Evolutionary conservation across 108 stramenopile species (phyloP).

Genomic region (Seminavis robusta): DNA sequence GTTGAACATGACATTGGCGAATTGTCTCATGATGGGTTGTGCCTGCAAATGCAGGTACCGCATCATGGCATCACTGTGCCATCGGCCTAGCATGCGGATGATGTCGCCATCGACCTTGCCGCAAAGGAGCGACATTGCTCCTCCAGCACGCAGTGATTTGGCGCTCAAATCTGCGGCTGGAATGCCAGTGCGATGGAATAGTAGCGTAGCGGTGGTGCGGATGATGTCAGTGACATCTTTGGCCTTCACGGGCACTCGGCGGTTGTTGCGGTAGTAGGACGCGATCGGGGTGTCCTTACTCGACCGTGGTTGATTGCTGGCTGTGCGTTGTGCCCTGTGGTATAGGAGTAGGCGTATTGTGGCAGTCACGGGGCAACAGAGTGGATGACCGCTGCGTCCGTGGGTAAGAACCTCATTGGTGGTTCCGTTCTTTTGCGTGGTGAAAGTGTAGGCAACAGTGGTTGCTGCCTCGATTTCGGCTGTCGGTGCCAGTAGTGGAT

Average conservation of each 20-base stretch:
- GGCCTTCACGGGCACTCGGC: neutral
- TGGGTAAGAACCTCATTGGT: slow-evolving; percentile 32
- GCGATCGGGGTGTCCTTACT: no score
- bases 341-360: slow-evolving; percentile 16
- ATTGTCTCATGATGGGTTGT: slow-evolving; percentile 17
- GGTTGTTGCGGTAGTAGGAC: neutral
- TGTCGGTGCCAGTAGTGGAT: neutral
- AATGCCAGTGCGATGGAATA: slow-evolving; percentile 20
- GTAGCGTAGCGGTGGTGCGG: slow-evolving; percentile 3
- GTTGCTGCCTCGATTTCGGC: slow-evolving; percentile 11
- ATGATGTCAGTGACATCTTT: slow-evolving; percentile 2
- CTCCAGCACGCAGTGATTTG: slow-evolving; percentile 40
- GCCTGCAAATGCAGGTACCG: slow-evolving; percentile 44
- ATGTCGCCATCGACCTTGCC: slow-evolving; percentile 36
- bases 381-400: slow-evolving; percentile 23
- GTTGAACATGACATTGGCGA: slow-evolving; percentile 29
- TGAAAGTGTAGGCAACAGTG: slow-evolving; percentile 14
- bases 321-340: neutral
- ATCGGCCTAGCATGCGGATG: slow-evolving; percentile 47
- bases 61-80: slow-evolving; percentile 50
- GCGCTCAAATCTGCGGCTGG: slow-evolving; percentile 26
- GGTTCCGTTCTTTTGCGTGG: slow-evolving; percentile 34
- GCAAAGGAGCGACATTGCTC: slow-evolving; percentile 47
- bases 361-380: slow-evolving; percentile 35
- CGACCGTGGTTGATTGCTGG: no score